A percentile compares a stretch with the other conserved stretches of the same genome.
phyloP scores from a whole-genome alignment of 208 protist species.

The Trypanosoma cruzi region DNA sequence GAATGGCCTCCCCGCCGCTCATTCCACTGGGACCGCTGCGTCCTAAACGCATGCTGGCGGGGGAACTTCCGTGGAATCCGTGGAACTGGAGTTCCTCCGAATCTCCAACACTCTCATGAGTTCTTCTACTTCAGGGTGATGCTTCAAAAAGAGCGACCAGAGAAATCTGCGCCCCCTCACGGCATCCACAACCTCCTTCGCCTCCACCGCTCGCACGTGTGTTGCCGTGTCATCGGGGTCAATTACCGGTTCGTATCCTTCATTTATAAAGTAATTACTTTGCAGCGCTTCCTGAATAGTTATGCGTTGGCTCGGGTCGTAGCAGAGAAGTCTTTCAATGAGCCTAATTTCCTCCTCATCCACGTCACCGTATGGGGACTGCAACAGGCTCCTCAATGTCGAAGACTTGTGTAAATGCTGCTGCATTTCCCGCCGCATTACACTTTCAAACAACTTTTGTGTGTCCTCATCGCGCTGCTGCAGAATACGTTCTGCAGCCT shows the following conservation, averaged over 20 bases:
- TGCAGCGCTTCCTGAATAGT: conserved; percentile 71
- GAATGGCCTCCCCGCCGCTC: neutral
- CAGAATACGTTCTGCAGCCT: conserved; percentile 79
- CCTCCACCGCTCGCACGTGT: conserved; percentile 55
- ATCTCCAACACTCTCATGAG: conserved; percentile 51
- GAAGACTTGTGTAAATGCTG: conserved; percentile 2
- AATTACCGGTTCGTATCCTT: conserved; percentile 71
- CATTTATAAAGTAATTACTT: conserved; percentile 77
- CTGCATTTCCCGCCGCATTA: conserved; percentile 17
- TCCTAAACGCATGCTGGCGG: neutral
- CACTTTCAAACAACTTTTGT: conserved; percentile 42
- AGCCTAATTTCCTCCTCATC: conserved; percentile 73
- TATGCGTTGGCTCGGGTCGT: conserved; percentile 74
- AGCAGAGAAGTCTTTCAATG: conserved; percentile 67
- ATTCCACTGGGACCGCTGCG: neutral
- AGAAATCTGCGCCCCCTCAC: conserved; percentile 69
- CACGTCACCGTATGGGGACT: conserved; percentile 67
- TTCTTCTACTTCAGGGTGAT: conserved; percentile 79
- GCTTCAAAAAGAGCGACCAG: conserved; percentile 75
- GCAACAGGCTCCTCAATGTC: conserved; percentile 33
- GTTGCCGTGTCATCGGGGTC: conserved; percentile 59
- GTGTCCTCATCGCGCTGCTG: conserved; percentile 48
- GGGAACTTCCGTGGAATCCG: neutral
- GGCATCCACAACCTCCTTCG: conserved; percentile 55
- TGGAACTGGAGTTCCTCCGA: conserved; percentile 4